These are phyloP conservation scores for Xylaria telfairii DNA, from an alignment of 495 filamentous ascomycete species.

Conservation along the genomic window DNA sequence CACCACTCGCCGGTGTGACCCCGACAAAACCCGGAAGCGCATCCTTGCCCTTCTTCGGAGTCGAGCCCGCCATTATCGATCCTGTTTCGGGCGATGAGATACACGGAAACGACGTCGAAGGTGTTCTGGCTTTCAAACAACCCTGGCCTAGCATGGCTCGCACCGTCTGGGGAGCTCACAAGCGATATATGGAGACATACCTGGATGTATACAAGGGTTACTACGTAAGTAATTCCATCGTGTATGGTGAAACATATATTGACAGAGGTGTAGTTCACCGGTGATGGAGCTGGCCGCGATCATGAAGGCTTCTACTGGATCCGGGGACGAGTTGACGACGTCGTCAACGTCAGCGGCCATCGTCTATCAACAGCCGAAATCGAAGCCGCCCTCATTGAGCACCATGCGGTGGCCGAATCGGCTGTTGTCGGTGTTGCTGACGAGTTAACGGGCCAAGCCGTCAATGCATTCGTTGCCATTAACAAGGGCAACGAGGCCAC, in stretches of 20 bases:
- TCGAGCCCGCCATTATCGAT: slow-evolving; percentile 97
- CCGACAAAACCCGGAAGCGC: slow-evolving; percentile 81
- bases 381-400: slow-evolving; percentile 93
- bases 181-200: slow-evolving; percentile 99
- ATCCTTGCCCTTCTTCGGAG: slow-evolving; percentile 92
- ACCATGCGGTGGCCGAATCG: slow-evolving; percentile 86
- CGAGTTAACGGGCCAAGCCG: slow-evolving; percentile 93
- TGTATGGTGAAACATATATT: slow-evolving; percentile 28
- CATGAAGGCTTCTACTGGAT: slow-evolving; percentile 99
- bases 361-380: slow-evolving; percentile 97
- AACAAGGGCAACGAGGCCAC: slow-evolving; percentile 82
- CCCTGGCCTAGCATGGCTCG: slow-evolving; percentile 99
- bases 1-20: slow-evolving; percentile 75
- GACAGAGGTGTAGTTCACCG: slow-evolving; percentile 77
- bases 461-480: slow-evolving; percentile 94
- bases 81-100: slow-evolving; percentile 95
- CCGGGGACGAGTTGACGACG: slow-evolving; percentile 96
- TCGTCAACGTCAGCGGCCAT: slow-evolving; percentile 97
- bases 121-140: slow-evolving; percentile 97
- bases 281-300: slow-evolving; percentile 95
- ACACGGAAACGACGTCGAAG: slow-evolving; percentile 95
- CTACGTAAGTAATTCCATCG: slow-evolving; percentile 70
- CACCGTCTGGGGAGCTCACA: slow-evolving; percentile 97
- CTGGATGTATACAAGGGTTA: slow-evolving; percentile 97
- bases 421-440: slow-evolving; percentile 94